Evolutionary conservation across 768 basidiomycete species (phyloP).

Genomic region (Kwoniella botswanensis): DNA sequence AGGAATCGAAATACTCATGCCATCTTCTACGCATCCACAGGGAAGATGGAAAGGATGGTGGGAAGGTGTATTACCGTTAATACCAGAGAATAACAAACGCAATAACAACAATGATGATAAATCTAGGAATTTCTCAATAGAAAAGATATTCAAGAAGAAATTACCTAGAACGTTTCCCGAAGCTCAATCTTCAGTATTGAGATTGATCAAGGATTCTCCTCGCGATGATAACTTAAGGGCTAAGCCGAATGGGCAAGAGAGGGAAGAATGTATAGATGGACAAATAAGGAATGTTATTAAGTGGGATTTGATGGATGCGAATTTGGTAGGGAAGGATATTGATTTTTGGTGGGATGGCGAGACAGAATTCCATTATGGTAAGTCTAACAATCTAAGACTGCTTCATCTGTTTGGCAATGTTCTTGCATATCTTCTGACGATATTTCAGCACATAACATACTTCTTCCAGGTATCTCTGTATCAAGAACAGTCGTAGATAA

Average conservation of each 20-base stretch:
- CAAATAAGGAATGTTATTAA: constrained; percentile 26
- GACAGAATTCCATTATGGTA: constrained; percentile 43
- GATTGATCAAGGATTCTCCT: constrained; percentile 33
- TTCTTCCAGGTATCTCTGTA: constrained; percentile 66
- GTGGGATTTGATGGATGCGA: constrained; percentile 39
- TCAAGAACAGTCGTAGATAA: constrained; percentile 74
- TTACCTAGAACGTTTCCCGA: constrained; percentile 49
- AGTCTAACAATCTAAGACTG: constrained; percentile 6
- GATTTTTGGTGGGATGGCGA: constrained; percentile 49
- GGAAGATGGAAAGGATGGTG: constrained; percentile 62
- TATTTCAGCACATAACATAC: constrained; percentile 52
- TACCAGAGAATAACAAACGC: constrained; percentile 53
- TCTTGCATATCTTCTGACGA: neutral
- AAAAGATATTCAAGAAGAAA: constrained; percentile 38
- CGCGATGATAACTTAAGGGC: constrained; percentile 11
- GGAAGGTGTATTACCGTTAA: constrained; percentile 80
- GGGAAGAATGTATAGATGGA: constrained; percentile 41
- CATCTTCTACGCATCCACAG: constrained; percentile 1
- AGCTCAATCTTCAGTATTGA: constrained; percentile 36
- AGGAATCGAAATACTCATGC: constrained; percentile 52
- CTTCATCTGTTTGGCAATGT: too few relatives aligned
- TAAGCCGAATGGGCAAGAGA: neutral
- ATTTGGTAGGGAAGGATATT: constrained; percentile 37
- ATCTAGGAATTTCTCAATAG: constrained; percentile 35
- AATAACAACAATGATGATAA: neutral